Evolutionary conservation across 1,284 basidiomycete species (phyloP).

Genomic region (Tylopilus orsonianus): DNA sequence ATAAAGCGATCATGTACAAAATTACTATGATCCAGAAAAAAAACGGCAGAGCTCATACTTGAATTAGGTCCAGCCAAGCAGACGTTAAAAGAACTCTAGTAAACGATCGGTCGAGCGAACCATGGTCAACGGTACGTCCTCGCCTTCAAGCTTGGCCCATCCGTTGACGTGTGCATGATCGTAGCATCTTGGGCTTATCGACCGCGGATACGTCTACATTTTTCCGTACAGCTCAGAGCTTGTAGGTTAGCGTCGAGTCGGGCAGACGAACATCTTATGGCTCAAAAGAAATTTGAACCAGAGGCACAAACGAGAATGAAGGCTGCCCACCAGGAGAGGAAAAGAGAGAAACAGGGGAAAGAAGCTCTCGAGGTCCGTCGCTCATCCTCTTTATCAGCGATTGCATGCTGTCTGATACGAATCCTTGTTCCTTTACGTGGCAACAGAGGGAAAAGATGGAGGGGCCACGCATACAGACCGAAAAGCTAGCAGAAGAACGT

Average conservation of each 20-base stretch:
- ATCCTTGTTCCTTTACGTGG: neutral
- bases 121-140: constrained; percentile 80
- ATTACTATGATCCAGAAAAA: constrained; percentile 84
- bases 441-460: constrained; percentile 55
- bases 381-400: neutral
- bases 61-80: constrained; percentile 72
- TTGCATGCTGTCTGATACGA: neutral
- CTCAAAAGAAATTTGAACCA: constrained; percentile 74
- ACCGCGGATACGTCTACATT: constrained; percentile 68
- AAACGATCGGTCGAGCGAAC: constrained; percentile 79
- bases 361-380: constrained; percentile 57
- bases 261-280: constrained; percentile 73
- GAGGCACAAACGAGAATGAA: constrained; percentile 75
- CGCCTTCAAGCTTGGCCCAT: neutral
- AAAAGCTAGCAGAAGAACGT: constrained; percentile 73
- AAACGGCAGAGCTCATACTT: constrained; percentile 86
- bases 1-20: constrained; percentile 35
- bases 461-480: constrained; percentile 57
- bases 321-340: constrained; percentile 64
- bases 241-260: constrained; percentile 81
- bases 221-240: constrained; percentile 85
- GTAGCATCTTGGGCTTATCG: constrained; percentile 78
- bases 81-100: constrained; percentile 74
- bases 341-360: constrained; percentile 61
- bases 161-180: neutral